These are phyloP conservation scores for Crotalaria pallida DNA, from an alignment of 306 rosid species.

Conservation along the genomic window DNA sequence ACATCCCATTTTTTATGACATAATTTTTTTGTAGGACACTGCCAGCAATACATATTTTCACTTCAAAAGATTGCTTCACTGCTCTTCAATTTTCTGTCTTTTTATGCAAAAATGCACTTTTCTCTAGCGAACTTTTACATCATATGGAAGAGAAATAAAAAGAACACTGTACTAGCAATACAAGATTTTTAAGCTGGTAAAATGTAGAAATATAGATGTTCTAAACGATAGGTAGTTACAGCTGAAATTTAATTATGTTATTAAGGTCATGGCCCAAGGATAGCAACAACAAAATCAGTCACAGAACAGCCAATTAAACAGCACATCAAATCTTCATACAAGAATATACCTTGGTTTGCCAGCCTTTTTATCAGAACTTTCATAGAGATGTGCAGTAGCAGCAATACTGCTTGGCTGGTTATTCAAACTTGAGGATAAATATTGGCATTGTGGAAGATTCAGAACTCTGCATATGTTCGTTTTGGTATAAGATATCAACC, in stretches of 20 bases:
- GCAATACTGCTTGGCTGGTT: slow-evolving; percentile 34
- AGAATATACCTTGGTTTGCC: slow-evolving; percentile 53
- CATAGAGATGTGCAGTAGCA: slow-evolving; percentile 26
- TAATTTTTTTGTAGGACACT: neutral
- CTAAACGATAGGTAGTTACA: neutral
- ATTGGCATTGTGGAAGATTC: slow-evolving; percentile 71
- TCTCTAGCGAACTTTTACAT: neutral
- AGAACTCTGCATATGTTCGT: slow-evolving; percentile 45
- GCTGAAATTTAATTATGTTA: neutral
- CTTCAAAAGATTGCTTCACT: neutral
- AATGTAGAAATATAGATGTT: neutral
- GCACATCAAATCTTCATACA: slow-evolving; percentile 7
- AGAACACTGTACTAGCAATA: neutral
- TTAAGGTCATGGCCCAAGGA: slow-evolving; percentile 8
- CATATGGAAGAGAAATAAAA: neutral
- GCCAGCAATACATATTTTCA: neutral
- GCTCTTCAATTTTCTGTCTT: neutral
- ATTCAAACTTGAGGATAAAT: slow-evolving; percentile 35
- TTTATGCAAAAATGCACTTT: neutral
- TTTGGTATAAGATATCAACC: neutral
- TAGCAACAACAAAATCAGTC: neutral
- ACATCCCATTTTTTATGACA: neutral
- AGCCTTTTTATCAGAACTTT: slow-evolving; percentile 34
- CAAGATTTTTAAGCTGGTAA: neutral
- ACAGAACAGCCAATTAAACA: neutral